Evolutionary conservation across 2,329 filamentous ascomycete species (phyloP), one percentile per base, ranked within the genome.

Genomic region (Penicillium sp.): DNA sequence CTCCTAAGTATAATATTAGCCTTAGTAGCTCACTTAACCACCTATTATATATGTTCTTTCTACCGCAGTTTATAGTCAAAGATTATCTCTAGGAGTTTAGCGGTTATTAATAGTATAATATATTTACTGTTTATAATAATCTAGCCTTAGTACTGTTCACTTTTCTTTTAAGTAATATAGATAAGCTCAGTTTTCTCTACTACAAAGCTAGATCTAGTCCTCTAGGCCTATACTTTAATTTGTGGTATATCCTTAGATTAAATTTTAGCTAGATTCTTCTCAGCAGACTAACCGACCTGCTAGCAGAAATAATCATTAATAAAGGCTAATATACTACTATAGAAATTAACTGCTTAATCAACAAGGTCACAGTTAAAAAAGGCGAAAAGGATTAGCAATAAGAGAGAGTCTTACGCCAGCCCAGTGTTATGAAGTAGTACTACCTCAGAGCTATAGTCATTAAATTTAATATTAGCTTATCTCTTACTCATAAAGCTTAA

Each of bases 331-430:
- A 65, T 61, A 9, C 67, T 68, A 18, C 67, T 54, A n/a, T 60
- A 29, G 21, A 9, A 45, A 36, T 56, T 21, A 10, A 65, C 57
- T 0, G 52, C 48, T 34, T 66, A 53, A 29, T 75, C 57, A 2
- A 76, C 68, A 8, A 75, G 64, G 42, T 75, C 67, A 23, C 65
- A 65, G 45, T 76, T 75, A 54, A 70, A 75, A 62, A 73, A 71
- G 14, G 70, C 62, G 51, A 72, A 76, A 3, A 73, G 55, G 10
- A 72, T 67, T 1, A 64, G 70, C 0, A 70, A 76, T 0, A 77
- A 54, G 1, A 65, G 69, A 0, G 69, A 75, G 1, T 61, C 63
- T 43, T 66, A 55, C 14, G 59, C 57, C 2, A 65, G 59, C 13
- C 56, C 58, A 3, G 61, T 44, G 14, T 65, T 54, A 7, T 44